Base-by-base conservation (phyloP, 352 stramenopile genomes). In the Phytophthora palmivora region DNA sequence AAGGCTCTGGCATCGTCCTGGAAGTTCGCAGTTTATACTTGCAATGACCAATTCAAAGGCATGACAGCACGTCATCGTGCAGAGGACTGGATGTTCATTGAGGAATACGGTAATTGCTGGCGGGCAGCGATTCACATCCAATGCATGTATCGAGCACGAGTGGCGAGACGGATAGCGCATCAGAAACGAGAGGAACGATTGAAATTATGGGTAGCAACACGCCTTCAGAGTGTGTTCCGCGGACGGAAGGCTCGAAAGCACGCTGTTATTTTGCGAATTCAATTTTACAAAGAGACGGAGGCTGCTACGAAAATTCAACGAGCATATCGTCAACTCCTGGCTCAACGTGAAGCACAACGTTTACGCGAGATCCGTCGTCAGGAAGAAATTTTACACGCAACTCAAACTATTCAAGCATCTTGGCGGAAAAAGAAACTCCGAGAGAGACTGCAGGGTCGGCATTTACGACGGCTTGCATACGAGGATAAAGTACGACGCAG, bases 101-200 rank as follows among this genome's bases (percentile, higher is more conserved):
- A 97, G 42, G 74, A 94, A 9, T 97, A 98, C 48, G 83, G 87
- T 9, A 78, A 83, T 50, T 84, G 76, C 50, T 92, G 81, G 74
- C 72, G 67, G n/a, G 77, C 84, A 5, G 85, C 84, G 6, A 78
- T 83, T 11, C 66, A 69, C 22, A 88, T 94, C 34, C 85, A 95
- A 58, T 80, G 78, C 26, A 46, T 92, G 41, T 94, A 83, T 51
- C 81, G 84, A 21, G 78, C 77, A 15, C 74, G 71, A 0, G 73
- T 86, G 1, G 84, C 86, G 7, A 52, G 82, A 15, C 68, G 72
- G 11, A 45, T 74, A 2, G 73, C 80, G 2, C 63, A 26, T 1
- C 58, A 74, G 24, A 78, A 80, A 37, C 78, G 80, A 24, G 81
- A 91, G 51, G 65, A 91, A 36, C 56, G 54, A 14, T 61, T 86